phyloP scores from a whole-genome alignment of 306 rosid genomes.

The Prosopis cineraria region DNA sequence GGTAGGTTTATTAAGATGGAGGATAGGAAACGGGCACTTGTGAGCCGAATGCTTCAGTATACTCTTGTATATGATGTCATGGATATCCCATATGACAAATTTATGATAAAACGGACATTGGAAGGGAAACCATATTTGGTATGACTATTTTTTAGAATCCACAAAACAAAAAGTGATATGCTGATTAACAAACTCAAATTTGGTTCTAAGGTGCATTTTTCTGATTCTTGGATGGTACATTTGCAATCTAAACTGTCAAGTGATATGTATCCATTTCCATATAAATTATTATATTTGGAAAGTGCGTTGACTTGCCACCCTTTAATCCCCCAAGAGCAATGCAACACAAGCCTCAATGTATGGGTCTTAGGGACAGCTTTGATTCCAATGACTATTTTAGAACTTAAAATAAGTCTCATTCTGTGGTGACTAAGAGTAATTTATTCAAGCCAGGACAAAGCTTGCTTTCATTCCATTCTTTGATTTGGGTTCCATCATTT shows the following conservation, averaged over 20 bases:
- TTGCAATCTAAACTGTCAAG: background rate
- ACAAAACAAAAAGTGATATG: background rate
- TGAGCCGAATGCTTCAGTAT: conserved; percentile 84
- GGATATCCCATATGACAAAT: conserved; percentile 53
- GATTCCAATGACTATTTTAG: background rate
- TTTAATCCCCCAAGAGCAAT: background rate
- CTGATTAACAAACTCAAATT: background rate
- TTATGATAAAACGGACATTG: conserved; percentile 63
- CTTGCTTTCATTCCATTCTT: too few relatives aligned
- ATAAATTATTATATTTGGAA: background rate
- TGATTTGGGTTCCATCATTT: too few relatives aligned
- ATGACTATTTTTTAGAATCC: conserved; percentile 19
- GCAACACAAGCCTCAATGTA: background rate
- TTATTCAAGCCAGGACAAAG: background rate
- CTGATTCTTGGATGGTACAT: background rate
- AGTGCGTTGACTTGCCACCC: background rate
- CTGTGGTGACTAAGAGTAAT: background rate
- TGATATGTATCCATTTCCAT: background rate
- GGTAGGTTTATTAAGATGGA: conserved; percentile 63
- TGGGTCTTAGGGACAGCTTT: background rate
- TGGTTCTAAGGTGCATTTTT: background rate
- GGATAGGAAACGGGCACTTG: conserved; percentile 77
- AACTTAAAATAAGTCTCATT: background rate
- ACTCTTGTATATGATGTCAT: conserved; percentile 56
- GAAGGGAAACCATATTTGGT: conserved; percentile 90